Evolutionary conservation across 371 early-diverging fungal species (phyloP).

Genomic region (Mortierella sp.): DNA sequence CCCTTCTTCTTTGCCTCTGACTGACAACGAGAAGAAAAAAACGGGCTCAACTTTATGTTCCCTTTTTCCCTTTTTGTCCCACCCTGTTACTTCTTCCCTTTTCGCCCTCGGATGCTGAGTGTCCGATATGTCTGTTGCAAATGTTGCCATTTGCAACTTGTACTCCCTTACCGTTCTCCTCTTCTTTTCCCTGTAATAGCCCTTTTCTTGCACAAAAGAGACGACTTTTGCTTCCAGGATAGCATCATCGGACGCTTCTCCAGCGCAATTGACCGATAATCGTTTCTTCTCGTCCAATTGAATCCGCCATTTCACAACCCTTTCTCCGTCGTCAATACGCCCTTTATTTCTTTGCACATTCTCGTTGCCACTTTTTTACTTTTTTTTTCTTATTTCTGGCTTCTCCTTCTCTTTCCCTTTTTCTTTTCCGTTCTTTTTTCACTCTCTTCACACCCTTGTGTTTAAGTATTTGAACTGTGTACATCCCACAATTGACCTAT

Average conservation of each 20-base stretch:
- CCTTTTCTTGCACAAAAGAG: background rate
- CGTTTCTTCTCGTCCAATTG: background rate
- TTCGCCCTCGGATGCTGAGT: background rate
- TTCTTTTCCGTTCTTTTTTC: background rate
- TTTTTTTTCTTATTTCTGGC: background rate
- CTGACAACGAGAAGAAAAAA: background rate
- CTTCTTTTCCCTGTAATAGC: background rate
- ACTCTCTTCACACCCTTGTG: background rate
- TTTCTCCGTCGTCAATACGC: no score
- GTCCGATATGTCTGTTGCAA: constrained; percentile 2
- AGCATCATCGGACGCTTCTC: constrained; percentile 23
- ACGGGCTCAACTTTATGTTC: background rate
- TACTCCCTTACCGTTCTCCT: background rate
- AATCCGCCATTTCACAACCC: background rate
- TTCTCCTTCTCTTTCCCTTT: background rate
- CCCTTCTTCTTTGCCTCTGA: background rate
- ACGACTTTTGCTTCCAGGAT: constrained; percentile 10
- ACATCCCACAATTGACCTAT: background rate
- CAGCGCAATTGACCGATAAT: constrained; percentile 24
- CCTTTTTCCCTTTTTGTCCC: background rate
- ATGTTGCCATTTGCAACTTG: background rate
- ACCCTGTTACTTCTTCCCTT: background rate
- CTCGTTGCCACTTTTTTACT: constrained; percentile 1
- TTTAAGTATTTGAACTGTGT: background rate
- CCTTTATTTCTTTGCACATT: background rate